Percentiles rank a stretch among this genome's conserved stretches.
Conservation (phyloP, 2,329 filamentous ascomycete species). For the Emmonsiellopsis sp. region DNA sequence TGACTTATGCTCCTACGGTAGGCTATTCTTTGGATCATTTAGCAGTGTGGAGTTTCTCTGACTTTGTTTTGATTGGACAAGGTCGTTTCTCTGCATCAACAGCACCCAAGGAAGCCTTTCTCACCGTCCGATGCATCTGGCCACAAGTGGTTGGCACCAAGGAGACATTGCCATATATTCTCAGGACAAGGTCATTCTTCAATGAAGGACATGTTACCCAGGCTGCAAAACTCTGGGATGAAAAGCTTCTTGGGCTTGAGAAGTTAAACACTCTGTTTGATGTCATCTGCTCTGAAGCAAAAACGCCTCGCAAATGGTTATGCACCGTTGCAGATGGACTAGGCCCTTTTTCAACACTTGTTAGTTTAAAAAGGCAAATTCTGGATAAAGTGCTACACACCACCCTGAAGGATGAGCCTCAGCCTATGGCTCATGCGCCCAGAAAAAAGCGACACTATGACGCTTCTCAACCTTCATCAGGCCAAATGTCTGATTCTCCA, state of each 20-base stretch:
- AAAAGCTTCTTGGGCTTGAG: neutral
- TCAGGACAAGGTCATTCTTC: neutral
- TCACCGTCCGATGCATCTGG: slow-evolving; percentile 5
- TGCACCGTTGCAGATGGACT: slow-evolving; percentile 7
- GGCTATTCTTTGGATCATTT: neutral
- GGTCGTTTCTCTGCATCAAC: slow-evolving; percentile 7
- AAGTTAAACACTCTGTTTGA: slow-evolving; percentile 4
- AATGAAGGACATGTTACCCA: slow-evolving; percentile 1
- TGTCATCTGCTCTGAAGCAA: slow-evolving; percentile 1
- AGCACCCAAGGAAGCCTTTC: slow-evolving; percentile 4
- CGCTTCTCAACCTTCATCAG: neutral
- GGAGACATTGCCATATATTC: neutral
- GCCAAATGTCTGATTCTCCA: neutral
- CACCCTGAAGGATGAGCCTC: neutral
- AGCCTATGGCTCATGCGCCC: neutral
- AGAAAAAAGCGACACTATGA: neutral
- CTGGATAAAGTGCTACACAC: slow-evolving; percentile 1
- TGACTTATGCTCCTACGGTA: neutral
- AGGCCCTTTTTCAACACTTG: slow-evolving; percentile 9
- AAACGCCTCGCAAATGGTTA: slow-evolving; percentile 1
- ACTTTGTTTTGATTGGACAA: neutral
- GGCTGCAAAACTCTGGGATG: neutral
- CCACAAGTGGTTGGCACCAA: neutral
- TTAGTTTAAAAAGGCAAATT: slow-evolving; percentile 7
- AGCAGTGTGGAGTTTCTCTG: neutral